These are phyloP conservation scores for Tuber calosporum DNA, from an alignment of 495 filamentous ascomycete genomes.

Conservation along the genomic window DNA sequence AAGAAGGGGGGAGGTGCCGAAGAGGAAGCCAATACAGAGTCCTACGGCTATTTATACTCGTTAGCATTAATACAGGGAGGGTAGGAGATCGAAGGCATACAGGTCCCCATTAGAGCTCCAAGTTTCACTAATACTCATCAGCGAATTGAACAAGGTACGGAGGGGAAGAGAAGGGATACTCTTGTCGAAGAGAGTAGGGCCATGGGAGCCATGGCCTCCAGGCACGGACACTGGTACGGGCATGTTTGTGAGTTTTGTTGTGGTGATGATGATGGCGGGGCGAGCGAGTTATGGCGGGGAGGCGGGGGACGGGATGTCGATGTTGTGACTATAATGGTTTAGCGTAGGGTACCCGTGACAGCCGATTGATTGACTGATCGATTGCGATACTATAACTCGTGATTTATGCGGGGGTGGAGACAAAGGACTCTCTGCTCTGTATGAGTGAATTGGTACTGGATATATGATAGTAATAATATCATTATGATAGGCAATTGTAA, in stretches of 20 bases:
- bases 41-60: constrained; percentile 64
- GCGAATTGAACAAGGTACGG: neutral
- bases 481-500: neutral
- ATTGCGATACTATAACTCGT: neutral
- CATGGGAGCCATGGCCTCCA: constrained; percentile 45
- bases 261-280: neutral
- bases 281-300: neutral
- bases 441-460: neutral
- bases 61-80: constrained; percentile 19
- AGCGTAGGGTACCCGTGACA: neutral
- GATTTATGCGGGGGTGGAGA: neutral
- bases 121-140: constrained; percentile 66
- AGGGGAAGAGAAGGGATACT: constrained; percentile 52
- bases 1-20: constrained; percentile 53
- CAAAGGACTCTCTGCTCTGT: neutral
- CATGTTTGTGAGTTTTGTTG: constrained; percentile 46
- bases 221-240: constrained; percentile 57
- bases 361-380: neutral
- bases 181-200: constrained; percentile 85
- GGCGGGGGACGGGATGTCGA: neutral
- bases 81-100: constrained; percentile 52
- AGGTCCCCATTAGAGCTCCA: constrained; percentile 95
- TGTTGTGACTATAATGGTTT: neutral
- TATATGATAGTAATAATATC: neutral
- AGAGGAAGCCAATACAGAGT: constrained; percentile 93